Conservation (phyloP, 371 early-diverging fungal species). For the Blastocladiella emersonii region DNA sequence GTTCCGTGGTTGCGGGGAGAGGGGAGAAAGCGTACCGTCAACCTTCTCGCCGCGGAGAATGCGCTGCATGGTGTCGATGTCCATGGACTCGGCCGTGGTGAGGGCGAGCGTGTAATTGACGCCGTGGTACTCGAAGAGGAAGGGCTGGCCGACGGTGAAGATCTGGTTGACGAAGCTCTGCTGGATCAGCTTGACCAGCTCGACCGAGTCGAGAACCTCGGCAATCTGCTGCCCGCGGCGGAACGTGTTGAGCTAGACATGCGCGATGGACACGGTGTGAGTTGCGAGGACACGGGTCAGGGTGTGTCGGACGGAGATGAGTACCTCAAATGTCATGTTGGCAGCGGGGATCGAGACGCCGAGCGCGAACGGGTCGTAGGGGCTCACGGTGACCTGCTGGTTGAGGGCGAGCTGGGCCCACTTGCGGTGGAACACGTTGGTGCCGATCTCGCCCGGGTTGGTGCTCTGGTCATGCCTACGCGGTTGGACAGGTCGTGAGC, state of each 20-base stretch:
- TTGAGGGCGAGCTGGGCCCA: constrained; percentile 75
- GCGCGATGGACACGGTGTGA: background rate
- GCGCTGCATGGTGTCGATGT: constrained; percentile 40
- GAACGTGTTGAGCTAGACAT: background rate
- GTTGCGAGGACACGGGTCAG: background rate
- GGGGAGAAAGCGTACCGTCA: constrained; percentile 11
- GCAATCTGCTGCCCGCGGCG: constrained; percentile 6
- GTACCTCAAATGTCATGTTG: constrained; percentile 2
- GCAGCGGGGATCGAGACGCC: background rate
- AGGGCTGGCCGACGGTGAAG: constrained; percentile 47
- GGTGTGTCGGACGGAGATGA: too few species aligned
- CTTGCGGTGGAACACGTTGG: constrained; percentile 59
- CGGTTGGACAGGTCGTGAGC: background rate
- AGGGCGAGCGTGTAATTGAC: constrained; percentile 46
- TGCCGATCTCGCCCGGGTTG: constrained; percentile 53
- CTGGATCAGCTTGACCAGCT: constrained; percentile 50
- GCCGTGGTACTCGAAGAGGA: constrained; percentile 73
- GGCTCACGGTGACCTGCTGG: constrained; percentile 62
- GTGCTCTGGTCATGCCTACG: constrained; percentile 39
- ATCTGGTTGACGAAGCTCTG: constrained; percentile 58
- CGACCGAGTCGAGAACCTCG: constrained; percentile 25
- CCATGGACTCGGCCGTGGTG: constrained; percentile 40
- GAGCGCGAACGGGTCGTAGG: constrained; percentile 43
- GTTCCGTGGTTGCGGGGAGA: constrained; percentile 3
- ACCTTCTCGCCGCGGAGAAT: constrained; percentile 23